Evolutionary conservation across 495 filamentous ascomycete species (phyloP), one percentile per base, ranked within the genome.

Genomic region (Annulohypoxylon stygium): DNA sequence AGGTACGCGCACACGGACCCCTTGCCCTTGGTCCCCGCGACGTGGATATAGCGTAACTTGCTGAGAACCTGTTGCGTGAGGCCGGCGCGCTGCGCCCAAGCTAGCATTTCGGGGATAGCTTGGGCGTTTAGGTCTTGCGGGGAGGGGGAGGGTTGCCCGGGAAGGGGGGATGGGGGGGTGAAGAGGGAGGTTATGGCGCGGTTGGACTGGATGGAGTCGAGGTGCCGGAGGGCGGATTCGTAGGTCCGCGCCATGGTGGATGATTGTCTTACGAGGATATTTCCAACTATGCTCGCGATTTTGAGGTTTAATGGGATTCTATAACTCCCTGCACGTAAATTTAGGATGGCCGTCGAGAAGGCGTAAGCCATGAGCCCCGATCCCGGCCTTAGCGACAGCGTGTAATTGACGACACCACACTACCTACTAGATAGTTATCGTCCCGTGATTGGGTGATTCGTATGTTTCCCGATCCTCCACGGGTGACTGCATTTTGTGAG

Each of bases 91-190:
- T 82, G 80, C 61, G 92, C 87, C 91, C 92, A 97, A 65, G 92
- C 90, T 51, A 92, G 82, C 86, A 95, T 97, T 76, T 97, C 95
- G 0, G 93, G 93, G 66, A 97, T 91, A 2, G 95, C 93, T 48
- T 83, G 84, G 34, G 88, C 81, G 74, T 97, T 97, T 83, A 91
- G 86, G 70, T 87, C 86, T 2, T 69, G 30, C 12, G 60, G 57
- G 14, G 70, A 12, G 68, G 62, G 20, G 36, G n/a, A n/a, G 36
- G 14, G 50, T 2, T 1, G 58, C 14, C 3, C 36, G 62, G 25
- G 43, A 75, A 1, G 14, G 76, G 37, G 20, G 45, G 7, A 7
- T 69, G 2, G 11, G 76, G 62, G 30, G 26, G 75, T 69, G 70
- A 82, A 80, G 39, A 83, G 70, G 14, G 72, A 78, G 33, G 80